phyloP scores from a whole-genome alignment of 495 filamentous ascomycete genomes.

The Friedmanniomyces simplex region DNA sequence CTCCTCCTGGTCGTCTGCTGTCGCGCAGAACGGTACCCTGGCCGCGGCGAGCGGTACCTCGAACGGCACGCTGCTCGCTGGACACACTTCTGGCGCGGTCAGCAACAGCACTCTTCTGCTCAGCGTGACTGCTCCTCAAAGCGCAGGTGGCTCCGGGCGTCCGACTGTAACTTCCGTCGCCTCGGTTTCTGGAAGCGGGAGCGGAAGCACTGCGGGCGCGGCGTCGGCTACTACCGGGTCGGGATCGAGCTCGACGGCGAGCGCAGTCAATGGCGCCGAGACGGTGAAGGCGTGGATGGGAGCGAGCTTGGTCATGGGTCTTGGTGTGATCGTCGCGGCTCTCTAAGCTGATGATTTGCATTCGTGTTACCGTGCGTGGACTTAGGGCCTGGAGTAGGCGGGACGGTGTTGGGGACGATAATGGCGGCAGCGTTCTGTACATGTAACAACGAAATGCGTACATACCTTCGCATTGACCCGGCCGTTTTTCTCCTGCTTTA shows the following conservation, averaged over 20 bases:
- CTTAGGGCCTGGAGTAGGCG: no score
- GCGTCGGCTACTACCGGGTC: neutral
- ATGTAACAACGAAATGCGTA: no score
- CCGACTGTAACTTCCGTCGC: neutral
- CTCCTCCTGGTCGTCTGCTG: neutral
- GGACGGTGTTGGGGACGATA: no score
- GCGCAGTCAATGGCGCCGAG: constrained; percentile 1
- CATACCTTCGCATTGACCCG: no score
- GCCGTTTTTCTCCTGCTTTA: no score
- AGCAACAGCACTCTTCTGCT: neutral
- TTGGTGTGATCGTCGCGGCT: neutral
- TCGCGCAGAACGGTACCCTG: neutral
- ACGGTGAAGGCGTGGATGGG: neutral
- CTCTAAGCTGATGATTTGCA: neutral
- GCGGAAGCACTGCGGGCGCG: neutral
- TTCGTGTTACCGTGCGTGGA: no score
- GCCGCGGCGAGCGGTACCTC: neutral
- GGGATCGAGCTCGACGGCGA: neutral
- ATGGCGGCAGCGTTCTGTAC: no score
- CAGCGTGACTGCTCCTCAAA: neutral
- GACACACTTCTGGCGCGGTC: neutral
- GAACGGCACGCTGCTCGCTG: neutral
- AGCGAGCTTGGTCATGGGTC: neutral
- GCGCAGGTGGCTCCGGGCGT: neutral
- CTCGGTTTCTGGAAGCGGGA: neutral